These are phyloP conservation scores for Suhomyces sp. DNA, from an alignment of 805 yeast species.

Conservation along the genomic window DNA sequence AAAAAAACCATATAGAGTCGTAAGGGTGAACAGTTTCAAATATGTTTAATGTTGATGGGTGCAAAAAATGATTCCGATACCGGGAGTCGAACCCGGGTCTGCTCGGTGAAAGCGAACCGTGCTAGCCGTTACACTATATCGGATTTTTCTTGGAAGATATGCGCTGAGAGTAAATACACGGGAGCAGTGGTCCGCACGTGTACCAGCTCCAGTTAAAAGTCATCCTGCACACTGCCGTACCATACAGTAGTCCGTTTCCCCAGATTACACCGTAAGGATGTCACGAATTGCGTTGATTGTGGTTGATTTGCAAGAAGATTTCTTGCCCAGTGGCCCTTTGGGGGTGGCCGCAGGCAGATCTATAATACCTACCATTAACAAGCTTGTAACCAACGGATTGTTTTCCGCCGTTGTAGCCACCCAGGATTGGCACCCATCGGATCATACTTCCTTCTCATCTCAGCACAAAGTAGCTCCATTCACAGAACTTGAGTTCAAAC, in stretches of 20 bases:
- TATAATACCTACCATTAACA: constrained; percentile 51
- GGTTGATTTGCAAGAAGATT: constrained; percentile 84
- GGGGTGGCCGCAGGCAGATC: constrained; percentile 67
- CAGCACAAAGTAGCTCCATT: constrained; percentile 55
- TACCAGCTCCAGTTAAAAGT: too few species aligned
- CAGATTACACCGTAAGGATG: not conserved
- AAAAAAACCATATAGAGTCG: too few species aligned
- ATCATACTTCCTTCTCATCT: constrained; percentile 81
- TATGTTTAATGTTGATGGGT: not conserved
- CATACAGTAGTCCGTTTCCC: not conserved
- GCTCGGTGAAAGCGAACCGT: constrained; percentile 83
- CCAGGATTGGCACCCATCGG: constrained; percentile 83
- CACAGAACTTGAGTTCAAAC: constrained; percentile 43
- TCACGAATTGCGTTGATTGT: constrained; percentile 55
- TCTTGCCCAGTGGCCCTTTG: constrained; percentile 70
- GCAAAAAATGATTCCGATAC: constrained; percentile 51
- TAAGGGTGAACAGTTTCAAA: too few species aligned
- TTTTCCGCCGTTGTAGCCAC: constrained; percentile 58
- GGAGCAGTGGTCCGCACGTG: not conserved
- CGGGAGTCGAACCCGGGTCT: constrained; percentile 85
- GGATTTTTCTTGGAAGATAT: constrained; percentile 30
- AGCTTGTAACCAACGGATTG: constrained; percentile 36
- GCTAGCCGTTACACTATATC: constrained; percentile 80
- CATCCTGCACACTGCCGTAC: not conserved
- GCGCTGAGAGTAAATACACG: not conserved